Percentiles rank a stretch among this genome's conserved stretches.
Conservation (phyloP, 306 rosid species). For the Mucuna pruriens region DNA sequence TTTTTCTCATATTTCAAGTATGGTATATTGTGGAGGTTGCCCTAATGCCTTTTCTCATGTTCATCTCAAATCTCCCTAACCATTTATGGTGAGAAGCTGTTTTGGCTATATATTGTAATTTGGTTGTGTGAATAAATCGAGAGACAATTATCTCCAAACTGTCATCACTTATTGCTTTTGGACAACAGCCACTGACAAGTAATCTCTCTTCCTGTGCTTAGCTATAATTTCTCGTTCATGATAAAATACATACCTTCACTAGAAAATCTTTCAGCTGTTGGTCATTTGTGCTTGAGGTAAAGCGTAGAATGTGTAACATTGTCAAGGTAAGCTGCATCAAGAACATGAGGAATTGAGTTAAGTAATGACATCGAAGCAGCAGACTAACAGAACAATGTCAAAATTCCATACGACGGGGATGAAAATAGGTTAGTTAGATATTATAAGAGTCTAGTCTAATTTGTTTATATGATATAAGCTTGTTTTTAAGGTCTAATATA, state of each 20-base stretch:
- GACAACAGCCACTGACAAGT: background rate
- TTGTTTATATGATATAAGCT: too few relatives aligned
- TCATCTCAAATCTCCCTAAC: background rate
- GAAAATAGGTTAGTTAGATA: too few relatives aligned
- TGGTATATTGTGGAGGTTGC: background rate
- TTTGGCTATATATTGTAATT: background rate
- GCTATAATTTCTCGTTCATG: background rate
- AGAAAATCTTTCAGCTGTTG: conserved; percentile 75
- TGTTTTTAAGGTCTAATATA: too few relatives aligned
- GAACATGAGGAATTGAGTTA: conserved; percentile 27
- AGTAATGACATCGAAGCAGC: conserved; percentile 19
- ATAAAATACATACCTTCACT: conserved; percentile 63
- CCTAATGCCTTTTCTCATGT: background rate
- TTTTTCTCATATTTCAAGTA: background rate
- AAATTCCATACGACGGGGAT: too few relatives aligned
- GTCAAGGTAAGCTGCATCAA: conserved; percentile 80
- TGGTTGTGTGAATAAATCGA: background rate
- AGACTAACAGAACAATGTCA: conserved; percentile 21
- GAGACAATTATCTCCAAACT: background rate
- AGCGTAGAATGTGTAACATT: conserved; percentile 80
- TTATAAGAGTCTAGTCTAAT: too few relatives aligned
- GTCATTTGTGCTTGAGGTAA: conserved; percentile 62
- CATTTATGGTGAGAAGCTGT: background rate
- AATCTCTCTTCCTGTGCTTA: background rate
- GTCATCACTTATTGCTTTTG: background rate